Evolutionary conservation across 176 grass and related monocot species (phyloP), one percentile per base, ranked within the genome.

Genomic region (Poa annua): DNA sequence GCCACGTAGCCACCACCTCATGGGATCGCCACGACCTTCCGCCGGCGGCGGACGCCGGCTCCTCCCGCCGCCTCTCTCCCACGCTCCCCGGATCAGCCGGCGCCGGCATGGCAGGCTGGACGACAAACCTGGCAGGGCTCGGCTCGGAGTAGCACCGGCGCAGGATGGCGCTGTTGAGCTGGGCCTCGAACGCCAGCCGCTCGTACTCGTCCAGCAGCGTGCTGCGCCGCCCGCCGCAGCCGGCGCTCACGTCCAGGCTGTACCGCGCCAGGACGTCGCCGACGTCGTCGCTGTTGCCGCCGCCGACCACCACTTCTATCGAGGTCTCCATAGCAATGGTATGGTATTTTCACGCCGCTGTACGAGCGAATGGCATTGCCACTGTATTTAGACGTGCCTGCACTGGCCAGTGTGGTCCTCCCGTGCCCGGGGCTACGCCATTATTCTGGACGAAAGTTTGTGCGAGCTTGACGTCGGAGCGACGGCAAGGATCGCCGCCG

Each of bases 131-230:
- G 53, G 38, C 89, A 12, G 91, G 87, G 89, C 91, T 97, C 8
- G 89, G 91, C 81, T 78, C 89, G 45, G 94, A 87, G 80, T 83
- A 90, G 89, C 91, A 92, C 65, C 91, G 86, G 29, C 94, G 88
- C 73, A 97, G 71, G 79, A 97, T 90, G 80, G 83, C 78, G 19
- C 76, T 87, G 85, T 94, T 94, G 26, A 97, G 83, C 70, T 94
- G 91, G 10, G 88, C 82, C 80, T 94, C 87, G 71, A 97, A 80
- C 38, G 67, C 85, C 51, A 88, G 67, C 71, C 91, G 66, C 89
- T 94, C 91, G 67, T 86, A 97, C 83, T 94, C 91, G 51, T 97
- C 94, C 29, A 97, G 88, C 57, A 97, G 87, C n/a, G 85, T 92
- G 66, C 86, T 87, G 75, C 80, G 85, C 20, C 78, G 83, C 11